Evolutionary conservation across 192 early-diverging fungal species (phyloP), one percentile per base, ranked within the genome.

Genomic region (Funneliformis geosporum): DNA sequence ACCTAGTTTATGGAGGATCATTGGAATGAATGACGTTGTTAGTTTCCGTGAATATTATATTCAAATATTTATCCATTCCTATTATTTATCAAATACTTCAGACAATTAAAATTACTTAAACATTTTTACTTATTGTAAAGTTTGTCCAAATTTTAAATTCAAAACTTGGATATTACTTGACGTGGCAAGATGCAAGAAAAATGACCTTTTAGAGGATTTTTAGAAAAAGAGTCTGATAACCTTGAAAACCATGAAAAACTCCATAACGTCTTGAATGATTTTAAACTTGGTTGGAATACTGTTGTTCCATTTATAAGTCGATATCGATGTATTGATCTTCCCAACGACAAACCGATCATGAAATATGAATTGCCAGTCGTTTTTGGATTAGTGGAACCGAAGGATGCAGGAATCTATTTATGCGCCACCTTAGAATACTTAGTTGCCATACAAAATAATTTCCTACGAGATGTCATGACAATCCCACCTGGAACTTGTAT

Each of bases 241-340:
- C 2, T 33, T 33, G 33, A 33, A 33, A 33, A 33, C 33, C 33
- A n/a, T 7, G 39, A 60, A 44, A 40, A 21, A 39, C 47, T 42
- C 21, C 60, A 46, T 42, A 72, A 4, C 4, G 50, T 33, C 16
- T 79, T 79, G 73, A 27, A 74, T 14, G 42, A 73, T 12, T 80
- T 80, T 74, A 38, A 25, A 25, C 5, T 76, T 33, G 70, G 71
- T 23, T 79, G 79, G 79, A 79, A 79, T 61, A 25, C 73, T 8
- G 38, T 80, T 14, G 66, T 60, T 2, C 21, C 27, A 23, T 16
- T 42, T 8, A 44, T 80, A 6, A 65, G 76, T 4, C 59, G 47
- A 62, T 80, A 76, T 66, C 79, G 75, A 65, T 80, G 79, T 62
- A 71, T 75, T 44, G 79, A 75, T 4, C 42, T 80, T 33, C 60